These are phyloP conservation scores for Tylopilus subfusipes DNA, from an alignment of 768 basidiomycete species.

Conservation along the genomic window DNA sequence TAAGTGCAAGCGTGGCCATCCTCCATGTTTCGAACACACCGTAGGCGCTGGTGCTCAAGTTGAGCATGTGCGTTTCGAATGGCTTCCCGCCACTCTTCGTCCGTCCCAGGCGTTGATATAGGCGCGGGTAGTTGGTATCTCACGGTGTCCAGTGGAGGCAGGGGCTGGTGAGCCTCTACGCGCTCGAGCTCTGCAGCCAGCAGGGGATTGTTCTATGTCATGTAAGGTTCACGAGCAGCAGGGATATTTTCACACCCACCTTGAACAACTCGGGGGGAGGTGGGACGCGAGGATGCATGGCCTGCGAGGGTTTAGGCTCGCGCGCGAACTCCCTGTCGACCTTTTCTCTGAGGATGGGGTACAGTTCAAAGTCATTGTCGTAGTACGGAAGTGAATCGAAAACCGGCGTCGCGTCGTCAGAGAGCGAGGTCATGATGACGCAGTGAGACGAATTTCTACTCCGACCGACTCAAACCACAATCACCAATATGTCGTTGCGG, in stretches of 20 bases:
- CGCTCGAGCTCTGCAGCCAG: constrained; percentile 72
- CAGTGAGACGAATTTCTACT: constrained; percentile 22
- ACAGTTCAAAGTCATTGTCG: constrained; percentile 85
- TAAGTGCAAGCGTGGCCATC: neutral
- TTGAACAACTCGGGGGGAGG: constrained; percentile 62
- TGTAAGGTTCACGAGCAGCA: neutral
- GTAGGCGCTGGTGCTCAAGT: constrained; percentile 77
- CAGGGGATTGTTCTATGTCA: constrained; percentile 57
- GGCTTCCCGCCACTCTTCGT: constrained; percentile 74
- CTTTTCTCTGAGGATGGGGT: constrained; percentile 65
- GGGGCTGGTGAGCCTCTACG: constrained; percentile 62
- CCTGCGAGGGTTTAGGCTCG: constrained; percentile 57
- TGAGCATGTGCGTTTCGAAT: constrained; percentile 77
- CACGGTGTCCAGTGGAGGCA: constrained; percentile 64
- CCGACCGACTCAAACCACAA: constrained; percentile 17
- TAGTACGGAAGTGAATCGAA: constrained; percentile 93
- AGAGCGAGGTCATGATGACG: constrained; percentile 26
- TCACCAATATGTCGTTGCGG: constrained; percentile 42
- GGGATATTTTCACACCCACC: constrained; percentile 40
- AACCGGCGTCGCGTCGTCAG: constrained; percentile 29
- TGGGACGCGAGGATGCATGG: constrained; percentile 71
- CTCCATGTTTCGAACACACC: constrained; percentile 42
- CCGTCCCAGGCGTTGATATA: constrained; percentile 53
- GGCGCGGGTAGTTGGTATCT: constrained; percentile 77
- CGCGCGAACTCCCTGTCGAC: constrained; percentile 74